Conservation (phyloP, 306 rosid genomes). For the Oxytropis ochrocephala region DNA sequence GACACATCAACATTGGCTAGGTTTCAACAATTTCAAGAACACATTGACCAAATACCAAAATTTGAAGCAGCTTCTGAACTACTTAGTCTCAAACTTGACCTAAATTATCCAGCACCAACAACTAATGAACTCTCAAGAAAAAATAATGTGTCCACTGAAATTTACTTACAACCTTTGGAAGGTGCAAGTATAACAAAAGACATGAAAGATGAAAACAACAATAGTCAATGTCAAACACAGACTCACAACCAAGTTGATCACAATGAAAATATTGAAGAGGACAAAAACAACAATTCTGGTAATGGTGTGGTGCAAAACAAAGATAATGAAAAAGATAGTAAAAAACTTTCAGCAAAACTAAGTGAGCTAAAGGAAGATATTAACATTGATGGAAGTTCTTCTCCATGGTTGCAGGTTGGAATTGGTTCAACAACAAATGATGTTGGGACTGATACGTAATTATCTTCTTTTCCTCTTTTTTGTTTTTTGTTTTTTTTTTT, state of each 20-base stretch:
- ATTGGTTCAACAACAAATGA: slow-evolving; percentile 61
- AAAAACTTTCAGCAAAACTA: slow-evolving; percentile 71
- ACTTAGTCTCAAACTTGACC: slow-evolving; percentile 73
- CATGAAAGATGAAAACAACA: slow-evolving; percentile 25
- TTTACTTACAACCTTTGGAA: slow-evolving; percentile 57
- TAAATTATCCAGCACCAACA: slow-evolving; percentile 65
- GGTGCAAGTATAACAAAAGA: slow-evolving; percentile 22
- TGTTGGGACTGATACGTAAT: slow-evolving; percentile 34
- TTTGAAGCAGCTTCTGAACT: slow-evolving; percentile 40
- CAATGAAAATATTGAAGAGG: slow-evolving; percentile 26
- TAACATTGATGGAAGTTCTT: slow-evolving; percentile 52
- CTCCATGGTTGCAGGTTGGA: slow-evolving; percentile 95
- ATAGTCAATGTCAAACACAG: slow-evolving; percentile 3
- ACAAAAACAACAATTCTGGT: slow-evolving; percentile 20
- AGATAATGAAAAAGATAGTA: slow-evolving; percentile 75
- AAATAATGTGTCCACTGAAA: slow-evolving; percentile 40
- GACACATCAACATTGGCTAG: slow-evolving; percentile 49
- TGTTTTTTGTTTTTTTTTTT: background rate
- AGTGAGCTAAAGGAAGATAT: slow-evolving; percentile 83
- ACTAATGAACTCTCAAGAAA: slow-evolving; percentile 15
- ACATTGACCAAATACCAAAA: slow-evolving; percentile 40
- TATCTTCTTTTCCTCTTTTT: background rate
- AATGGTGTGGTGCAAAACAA: slow-evolving; percentile 32
- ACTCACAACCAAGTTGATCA: background rate
- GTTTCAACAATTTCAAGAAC: slow-evolving; percentile 68